These are phyloP conservation scores for Blepharisma stoltei DNA, from an alignment of 73 alveolate species.

Conservation along the genomic window DNA sequence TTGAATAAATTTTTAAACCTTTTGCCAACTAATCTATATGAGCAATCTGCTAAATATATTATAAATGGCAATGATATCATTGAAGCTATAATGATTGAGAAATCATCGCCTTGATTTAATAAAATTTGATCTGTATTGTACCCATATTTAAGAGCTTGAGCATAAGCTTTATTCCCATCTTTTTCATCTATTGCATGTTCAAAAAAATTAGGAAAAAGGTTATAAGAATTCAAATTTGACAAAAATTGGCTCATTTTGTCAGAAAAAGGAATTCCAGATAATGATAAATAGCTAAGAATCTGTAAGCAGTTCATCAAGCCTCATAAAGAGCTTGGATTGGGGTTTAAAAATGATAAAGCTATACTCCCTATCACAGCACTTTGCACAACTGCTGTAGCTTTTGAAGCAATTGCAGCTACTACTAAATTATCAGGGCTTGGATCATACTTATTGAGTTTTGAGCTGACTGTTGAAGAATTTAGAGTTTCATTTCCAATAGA, in stretches of 20 bases:
- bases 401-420: not conserved
- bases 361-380: not conserved
- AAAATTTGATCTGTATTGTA: not conserved
- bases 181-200: not conserved
- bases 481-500: not conserved
- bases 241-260: not conserved
- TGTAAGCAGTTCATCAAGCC: not conserved
- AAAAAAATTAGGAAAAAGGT: constrained; percentile 21
- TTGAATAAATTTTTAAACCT: not conserved
- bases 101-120: not conserved
- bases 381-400: not conserved
- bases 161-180: constrained; percentile 9
- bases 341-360: not conserved
- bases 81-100: not conserved
- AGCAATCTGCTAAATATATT: not conserved
- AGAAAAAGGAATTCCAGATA: not conserved
- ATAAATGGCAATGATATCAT: not conserved
- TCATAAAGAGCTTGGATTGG: constrained; percentile 11
- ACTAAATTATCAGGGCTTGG: not conserved
- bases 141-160: constrained; percentile 5
- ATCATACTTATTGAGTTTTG: not conserved
- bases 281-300: not conserved
- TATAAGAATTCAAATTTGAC: not conserved
- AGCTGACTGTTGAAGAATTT: not conserved
- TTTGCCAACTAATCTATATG: not conserved